A percentile compares a stretch with the other conserved stretches of the same genome.
Evolutionary conservation across 75 land plant genomes (phyloP).

Genomic region (Pinus tabuliformis): DNA sequence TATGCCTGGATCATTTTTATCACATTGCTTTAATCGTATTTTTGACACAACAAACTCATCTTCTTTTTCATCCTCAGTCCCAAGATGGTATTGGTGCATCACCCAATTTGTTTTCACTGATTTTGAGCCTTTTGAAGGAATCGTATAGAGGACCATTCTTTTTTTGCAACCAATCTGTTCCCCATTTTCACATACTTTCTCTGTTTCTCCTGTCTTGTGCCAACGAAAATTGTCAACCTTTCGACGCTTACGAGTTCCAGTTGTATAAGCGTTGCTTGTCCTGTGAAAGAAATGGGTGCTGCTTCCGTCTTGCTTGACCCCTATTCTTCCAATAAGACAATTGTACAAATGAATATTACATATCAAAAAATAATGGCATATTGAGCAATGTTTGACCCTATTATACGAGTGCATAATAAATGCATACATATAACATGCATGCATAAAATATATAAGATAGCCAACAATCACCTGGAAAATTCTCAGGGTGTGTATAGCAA

Average conservation of each 20-base stretch:
- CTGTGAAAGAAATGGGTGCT: slow-evolving; percentile 72
- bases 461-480: slow-evolving; percentile 67
- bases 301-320: slow-evolving; percentile 78
- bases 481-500: slow-evolving; percentile 88
- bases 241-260: slow-evolving; percentile 85
- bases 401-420: background rate
- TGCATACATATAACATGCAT: too few relatives aligned
- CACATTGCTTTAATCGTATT: slow-evolving; percentile 42
- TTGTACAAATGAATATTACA: background rate
- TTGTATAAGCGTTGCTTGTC: slow-evolving; percentile 73
- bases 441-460: background rate
- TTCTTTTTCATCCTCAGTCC: slow-evolving; percentile 78
- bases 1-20: slow-evolving; percentile 18
- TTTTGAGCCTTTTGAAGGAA: slow-evolving; percentile 47
- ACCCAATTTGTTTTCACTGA: slow-evolving; percentile 86
- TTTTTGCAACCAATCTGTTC: slow-evolving; percentile 79
- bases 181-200: slow-evolving; percentile 65
- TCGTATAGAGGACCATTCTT: slow-evolving; percentile 84
- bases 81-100: slow-evolving; percentile 96
- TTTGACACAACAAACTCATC: slow-evolving; percentile 86
- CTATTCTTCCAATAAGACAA: slow-evolving; percentile 22
- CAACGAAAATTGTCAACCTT: slow-evolving; percentile 61
- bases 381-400: background rate
- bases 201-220: slow-evolving; percentile 97
- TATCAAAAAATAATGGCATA: background rate